These are phyloP conservation scores for Penicillium sp. DNA, from an alignment of 2,329 filamentous ascomycete genomes.

Conservation along the genomic window DNA sequence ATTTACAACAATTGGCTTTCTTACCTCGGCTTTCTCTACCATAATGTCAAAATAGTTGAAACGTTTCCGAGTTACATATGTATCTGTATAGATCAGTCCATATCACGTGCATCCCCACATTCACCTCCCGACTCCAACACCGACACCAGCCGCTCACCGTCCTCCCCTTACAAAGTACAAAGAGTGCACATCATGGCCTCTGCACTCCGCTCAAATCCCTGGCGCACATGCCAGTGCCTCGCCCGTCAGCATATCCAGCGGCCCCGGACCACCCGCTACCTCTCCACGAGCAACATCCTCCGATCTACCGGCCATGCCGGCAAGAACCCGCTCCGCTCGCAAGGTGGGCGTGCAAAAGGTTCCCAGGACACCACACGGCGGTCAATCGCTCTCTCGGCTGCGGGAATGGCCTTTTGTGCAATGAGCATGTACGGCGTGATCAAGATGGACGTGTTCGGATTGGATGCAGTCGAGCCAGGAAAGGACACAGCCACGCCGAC, in stretches of 20 bases:
- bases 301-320: slow-evolving; percentile 19
- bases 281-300: slow-evolving; percentile 29
- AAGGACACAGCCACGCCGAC: slow-evolving; percentile 5
- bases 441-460: slow-evolving; percentile 35
- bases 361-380: slow-evolving; percentile 28
- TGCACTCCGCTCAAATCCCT: slow-evolving; percentile 20
- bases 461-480: slow-evolving; percentile 19
- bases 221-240: slow-evolving; percentile 29
- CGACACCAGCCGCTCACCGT: slow-evolving; percentile 11
- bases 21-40: not conserved
- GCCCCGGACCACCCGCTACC: slow-evolving; percentile 11
- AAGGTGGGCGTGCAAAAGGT: slow-evolving; percentile 13
- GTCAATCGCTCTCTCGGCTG: slow-evolving; percentile 33
- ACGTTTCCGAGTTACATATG: too few species aligned
- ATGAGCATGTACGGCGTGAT: slow-evolving; percentile 42
- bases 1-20: not conserved
- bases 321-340: slow-evolving; percentile 31
- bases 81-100: slow-evolving; percentile 12
- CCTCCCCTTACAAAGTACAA: slow-evolving; percentile 2
- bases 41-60: not conserved
- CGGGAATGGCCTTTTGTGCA: slow-evolving; percentile 38
- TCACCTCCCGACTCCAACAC: slow-evolving; percentile 10
- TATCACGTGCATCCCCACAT: slow-evolving; percentile 24
- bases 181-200: slow-evolving; percentile 14
- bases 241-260: slow-evolving; percentile 15